phyloP scores from a whole-genome alignment of 495 filamentous ascomycete species.

The Xylaria flabelliformis region DNA sequence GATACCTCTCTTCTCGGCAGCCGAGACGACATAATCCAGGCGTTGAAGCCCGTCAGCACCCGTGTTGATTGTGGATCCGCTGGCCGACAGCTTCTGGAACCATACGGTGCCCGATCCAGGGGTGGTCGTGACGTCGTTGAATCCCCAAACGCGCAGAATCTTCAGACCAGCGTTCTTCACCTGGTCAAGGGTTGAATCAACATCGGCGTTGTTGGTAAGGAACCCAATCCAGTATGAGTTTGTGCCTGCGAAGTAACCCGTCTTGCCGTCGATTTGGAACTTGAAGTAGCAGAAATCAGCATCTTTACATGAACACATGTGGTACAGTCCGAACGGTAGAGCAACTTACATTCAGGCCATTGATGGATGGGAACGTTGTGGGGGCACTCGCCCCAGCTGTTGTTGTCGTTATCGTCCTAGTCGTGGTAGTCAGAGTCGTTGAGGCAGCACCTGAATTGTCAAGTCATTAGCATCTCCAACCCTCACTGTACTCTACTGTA shows the following conservation, averaged over 20 bases:
- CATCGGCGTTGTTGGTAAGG: constrained; percentile 67
- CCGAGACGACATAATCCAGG: constrained; percentile 70
- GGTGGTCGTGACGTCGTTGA: constrained; percentile 61
- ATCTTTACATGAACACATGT: too few species aligned
- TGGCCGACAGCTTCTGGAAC: constrained; percentile 63
- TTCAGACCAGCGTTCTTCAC: constrained; percentile 63
- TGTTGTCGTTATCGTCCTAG: constrained; percentile 28
- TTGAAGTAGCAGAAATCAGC: constrained; percentile 25
- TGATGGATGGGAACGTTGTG: constrained; percentile 10
- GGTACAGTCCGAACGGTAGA: neutral
- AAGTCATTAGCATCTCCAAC: neutral
- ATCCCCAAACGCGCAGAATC: constrained; percentile 75
- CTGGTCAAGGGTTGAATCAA: constrained; percentile 64
- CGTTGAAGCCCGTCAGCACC: constrained; percentile 69
- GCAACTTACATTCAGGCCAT: constrained; percentile 18
- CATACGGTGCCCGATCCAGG: constrained; percentile 60
- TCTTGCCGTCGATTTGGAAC: constrained; percentile 68
- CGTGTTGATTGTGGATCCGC: constrained; percentile 68
- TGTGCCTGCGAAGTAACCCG: constrained; percentile 69
- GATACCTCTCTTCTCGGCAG: constrained; percentile 62
- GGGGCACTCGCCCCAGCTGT: neutral
- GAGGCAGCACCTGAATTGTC: constrained; percentile 7
- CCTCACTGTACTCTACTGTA: neutral
- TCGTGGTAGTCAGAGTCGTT: constrained; percentile 19
- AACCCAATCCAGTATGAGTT: constrained; percentile 80